Conservation (phyloP, 257 asterid genomes). For the Scutellaria minor region DNA sequence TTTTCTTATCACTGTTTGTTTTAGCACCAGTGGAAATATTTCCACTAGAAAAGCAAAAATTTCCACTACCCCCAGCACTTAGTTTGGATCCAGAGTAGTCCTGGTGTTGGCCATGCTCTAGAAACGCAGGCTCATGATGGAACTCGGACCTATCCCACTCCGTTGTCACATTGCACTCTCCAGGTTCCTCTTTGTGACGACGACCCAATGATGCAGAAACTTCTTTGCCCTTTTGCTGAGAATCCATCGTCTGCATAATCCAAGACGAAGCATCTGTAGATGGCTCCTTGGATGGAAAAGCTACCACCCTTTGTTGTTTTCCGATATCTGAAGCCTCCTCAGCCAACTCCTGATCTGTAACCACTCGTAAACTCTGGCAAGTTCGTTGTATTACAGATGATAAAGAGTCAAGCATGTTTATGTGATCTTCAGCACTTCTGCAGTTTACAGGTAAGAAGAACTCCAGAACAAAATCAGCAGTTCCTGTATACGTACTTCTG, state of each 20-base stretch:
- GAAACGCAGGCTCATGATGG: slow-evolving; percentile 30
- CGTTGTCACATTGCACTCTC: slow-evolving; percentile 53
- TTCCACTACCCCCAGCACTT: slow-evolving; percentile 41
- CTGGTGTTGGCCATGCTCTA: slow-evolving; percentile 43
- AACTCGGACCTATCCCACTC: slow-evolving; percentile 50
- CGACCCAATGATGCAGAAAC: slow-evolving; percentile 45
- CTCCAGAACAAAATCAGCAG: slow-evolving; percentile 76
- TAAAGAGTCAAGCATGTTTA: slow-evolving; percentile 59
- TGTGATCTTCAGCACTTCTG: slow-evolving; percentile 57
- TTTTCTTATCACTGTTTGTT: slow-evolving; percentile 52
- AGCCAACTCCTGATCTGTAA: slow-evolving; percentile 63
- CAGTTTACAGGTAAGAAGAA: slow-evolving; percentile 74
- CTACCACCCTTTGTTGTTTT: slow-evolving; percentile 29
- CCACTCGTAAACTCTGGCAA: slow-evolving; percentile 64
- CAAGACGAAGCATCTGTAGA: slow-evolving; percentile 47
- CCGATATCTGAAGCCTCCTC: slow-evolving; percentile 48
- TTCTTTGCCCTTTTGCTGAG: slow-evolving; percentile 58
- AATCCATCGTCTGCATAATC: slow-evolving; percentile 47
- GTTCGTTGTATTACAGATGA: slow-evolving; percentile 61
- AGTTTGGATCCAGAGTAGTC: slow-evolving; percentile 46
- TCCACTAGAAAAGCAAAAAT: slow-evolving; percentile 45
- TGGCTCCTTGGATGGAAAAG: slow-evolving; percentile 33
- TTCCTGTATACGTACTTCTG: slow-evolving; percentile 61
- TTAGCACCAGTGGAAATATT: slow-evolving; percentile 44
- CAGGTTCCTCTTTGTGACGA: slow-evolving; percentile 49